These are phyloP conservation scores for Globisporangium recalcitrans DNA, from an alignment of 352 stramenopile species.

Conservation along the genomic window DNA sequence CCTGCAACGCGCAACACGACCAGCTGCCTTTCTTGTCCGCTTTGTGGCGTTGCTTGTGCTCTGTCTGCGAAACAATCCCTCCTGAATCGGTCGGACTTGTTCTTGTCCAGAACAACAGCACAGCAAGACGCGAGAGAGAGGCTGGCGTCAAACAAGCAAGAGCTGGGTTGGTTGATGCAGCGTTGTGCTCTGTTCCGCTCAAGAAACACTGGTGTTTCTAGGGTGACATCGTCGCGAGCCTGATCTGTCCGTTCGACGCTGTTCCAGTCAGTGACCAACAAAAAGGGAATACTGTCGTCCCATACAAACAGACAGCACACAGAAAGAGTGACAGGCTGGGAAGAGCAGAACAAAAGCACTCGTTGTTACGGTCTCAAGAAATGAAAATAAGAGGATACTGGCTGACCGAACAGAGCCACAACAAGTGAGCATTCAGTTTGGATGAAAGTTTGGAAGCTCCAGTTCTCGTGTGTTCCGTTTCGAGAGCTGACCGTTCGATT, in stretches of 20 bases:
- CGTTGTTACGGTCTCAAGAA: neutral
- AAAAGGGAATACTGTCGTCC: no score
- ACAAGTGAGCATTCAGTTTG: no score
- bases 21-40: no score
- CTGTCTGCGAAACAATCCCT: no score
- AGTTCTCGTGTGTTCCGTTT: neutral
- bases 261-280: neutral
- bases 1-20: no score
- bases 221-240: neutral
- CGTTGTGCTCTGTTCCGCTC: neutral
- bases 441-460: no score
- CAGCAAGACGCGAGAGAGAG: neutral
- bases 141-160: neutral
- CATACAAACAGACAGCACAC: no score
- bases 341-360: neutral
- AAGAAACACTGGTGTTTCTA: neutral
- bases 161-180: no score
- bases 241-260: neutral
- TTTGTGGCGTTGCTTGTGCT: no score
- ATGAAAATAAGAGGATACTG: no score
- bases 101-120: neutral
- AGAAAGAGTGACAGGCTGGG: no score
- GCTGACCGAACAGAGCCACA: constrained; percentile 2
- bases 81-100: no score
- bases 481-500: neutral